phyloP scores from a whole-genome alignment of 1,284 basidiomycete species.

The Amylostereum areolatum region DNA sequence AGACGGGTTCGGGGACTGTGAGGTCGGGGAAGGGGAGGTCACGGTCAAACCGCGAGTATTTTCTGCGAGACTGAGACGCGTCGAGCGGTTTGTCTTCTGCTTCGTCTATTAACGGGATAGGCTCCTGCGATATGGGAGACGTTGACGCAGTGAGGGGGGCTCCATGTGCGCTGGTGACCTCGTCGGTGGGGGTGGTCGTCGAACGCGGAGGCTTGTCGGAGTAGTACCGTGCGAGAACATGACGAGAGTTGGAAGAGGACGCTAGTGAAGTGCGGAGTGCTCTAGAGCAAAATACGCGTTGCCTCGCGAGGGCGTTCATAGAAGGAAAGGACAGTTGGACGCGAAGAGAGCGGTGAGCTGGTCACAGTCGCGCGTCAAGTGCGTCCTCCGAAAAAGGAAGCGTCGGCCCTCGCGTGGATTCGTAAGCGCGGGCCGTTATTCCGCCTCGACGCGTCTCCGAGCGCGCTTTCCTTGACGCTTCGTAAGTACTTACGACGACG shows the following conservation, averaged over 20 bases:
- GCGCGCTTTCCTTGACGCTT: no score
- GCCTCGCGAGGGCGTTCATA: constrained; percentile 10
- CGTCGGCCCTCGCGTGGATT: no score
- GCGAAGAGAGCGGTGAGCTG: neutral
- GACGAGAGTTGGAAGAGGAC: neutral
- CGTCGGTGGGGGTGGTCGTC: no score
- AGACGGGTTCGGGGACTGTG: constrained; percentile 50
- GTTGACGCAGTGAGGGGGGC: neutral
- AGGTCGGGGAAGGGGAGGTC: constrained; percentile 45
- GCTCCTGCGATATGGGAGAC: neutral
- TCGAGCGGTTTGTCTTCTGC: constrained; percentile 1
- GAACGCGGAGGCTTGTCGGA: neutral
- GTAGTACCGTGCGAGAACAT: neutral
- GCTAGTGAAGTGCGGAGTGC: neutral
- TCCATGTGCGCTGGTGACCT: neutral
- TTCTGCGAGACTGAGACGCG: constrained; percentile 3
- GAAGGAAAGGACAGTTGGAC: neutral
- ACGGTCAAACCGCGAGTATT: neutral
- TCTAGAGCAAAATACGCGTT: constrained; percentile 5
- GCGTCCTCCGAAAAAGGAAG: no score
- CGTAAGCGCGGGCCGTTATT: no score
- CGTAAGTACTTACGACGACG: constrained; percentile 1
- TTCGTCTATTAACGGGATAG: neutral
- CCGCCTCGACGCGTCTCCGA: no score
- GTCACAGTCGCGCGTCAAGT: neutral